A percentile compares a stretch with the other conserved stretches of the same genome.
Conservation (phyloP, 1,284 basidiomycete species). For the Chalciporus sp. region DNA sequence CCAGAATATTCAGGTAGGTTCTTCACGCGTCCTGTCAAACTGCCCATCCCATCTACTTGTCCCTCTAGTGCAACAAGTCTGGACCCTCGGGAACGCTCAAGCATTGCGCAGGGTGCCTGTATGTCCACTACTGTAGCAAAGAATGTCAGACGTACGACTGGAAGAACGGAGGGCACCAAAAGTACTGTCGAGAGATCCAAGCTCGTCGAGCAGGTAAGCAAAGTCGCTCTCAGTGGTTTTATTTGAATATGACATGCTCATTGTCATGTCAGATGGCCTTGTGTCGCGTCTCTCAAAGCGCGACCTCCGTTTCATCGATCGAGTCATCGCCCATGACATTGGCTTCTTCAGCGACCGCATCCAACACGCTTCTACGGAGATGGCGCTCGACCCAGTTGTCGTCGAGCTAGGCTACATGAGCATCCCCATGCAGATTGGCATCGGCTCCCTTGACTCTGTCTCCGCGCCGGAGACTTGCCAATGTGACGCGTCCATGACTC, state of each 20-base stretch:
- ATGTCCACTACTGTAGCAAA: conserved; percentile 33
- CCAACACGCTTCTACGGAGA: conserved; percentile 7
- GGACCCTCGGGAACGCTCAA: conserved; percentile 32
- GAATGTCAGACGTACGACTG: conserved; percentile 36
- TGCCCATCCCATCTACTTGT: not conserved
- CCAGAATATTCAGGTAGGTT: conserved; percentile 29
- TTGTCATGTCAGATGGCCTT: conserved; percentile 19
- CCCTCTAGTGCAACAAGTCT: conserved; percentile 27
- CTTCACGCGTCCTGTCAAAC: not conserved
- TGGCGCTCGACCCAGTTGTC: conserved; percentile 19
- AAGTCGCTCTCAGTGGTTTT: not conserved
- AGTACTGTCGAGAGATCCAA: conserved; percentile 31
- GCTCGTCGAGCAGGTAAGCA: conserved; percentile 27
- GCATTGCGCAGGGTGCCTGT: conserved; percentile 30
- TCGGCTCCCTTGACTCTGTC: conserved; percentile 20
- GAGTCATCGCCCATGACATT: conserved; percentile 25
- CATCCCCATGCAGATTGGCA: conserved; percentile 17
- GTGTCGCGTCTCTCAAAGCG: conserved; percentile 25
- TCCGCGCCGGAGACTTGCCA: conserved; percentile 21
- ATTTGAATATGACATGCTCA: conserved; percentile 2
- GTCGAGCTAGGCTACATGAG: conserved; percentile 31
- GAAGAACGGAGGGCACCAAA: conserved; percentile 29
- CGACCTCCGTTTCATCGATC: conserved; percentile 31
- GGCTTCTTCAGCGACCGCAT: conserved; percentile 20
- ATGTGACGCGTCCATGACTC: conserved; percentile 23